Base-by-base conservation (phyloP, 1,284 basidiomycete species). In the Ceratobasidium sp. region DNA sequence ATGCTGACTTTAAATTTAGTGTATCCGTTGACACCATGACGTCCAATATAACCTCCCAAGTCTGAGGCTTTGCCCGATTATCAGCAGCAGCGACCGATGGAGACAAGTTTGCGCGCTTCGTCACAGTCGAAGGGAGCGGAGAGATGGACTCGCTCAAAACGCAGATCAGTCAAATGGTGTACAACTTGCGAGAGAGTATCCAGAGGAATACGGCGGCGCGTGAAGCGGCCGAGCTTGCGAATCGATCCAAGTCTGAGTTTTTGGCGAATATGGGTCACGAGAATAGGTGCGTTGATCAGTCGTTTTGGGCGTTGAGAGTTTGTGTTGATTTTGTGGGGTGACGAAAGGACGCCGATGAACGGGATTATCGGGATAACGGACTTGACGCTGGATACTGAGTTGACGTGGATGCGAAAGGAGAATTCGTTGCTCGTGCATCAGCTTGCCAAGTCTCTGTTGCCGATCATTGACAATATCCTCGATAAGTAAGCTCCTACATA, bases 101-200 rank as follows among this genome's bases (percentile, higher is more conserved):
- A 79, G 98, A 99, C 87, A 33, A 33, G 33, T 99, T 99, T 86
- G 97, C 96, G 26, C 91, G 97, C 23, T 99, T 99, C 88, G 99
- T 99, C 87, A 99, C 98, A 20, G 98, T 99, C 83, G 97, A 99
- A 83, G 98, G 97, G 0, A 94, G 92, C 77, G 98, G 98, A 77
- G 98, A 99, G 86, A 99, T 99, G 98, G 97, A 99, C 86, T 97
- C 95, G 79, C 90, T 99, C 86, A 99, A 99, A 90, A 99, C 96
- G 5, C 98, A 99, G 87, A 98, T 98, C 88, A 97, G 97, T 84
- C 96, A 98, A 85, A 99, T 99, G 97, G 96, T 99, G 79, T 98
- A 96, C 88, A 97, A 97, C 84, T 90, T 99, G 84, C 90, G 98
- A 69, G 97, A 99, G 85, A 93, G 92, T 81, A 98, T 99, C 79